A percentile compares a stretch with the other conserved stretches of the same genome.
These are phyloP conservation scores for Pseudonectria foliicola DNA, from an alignment of 2,329 filamentous ascomycete genomes.

Conservation along the genomic window DNA sequence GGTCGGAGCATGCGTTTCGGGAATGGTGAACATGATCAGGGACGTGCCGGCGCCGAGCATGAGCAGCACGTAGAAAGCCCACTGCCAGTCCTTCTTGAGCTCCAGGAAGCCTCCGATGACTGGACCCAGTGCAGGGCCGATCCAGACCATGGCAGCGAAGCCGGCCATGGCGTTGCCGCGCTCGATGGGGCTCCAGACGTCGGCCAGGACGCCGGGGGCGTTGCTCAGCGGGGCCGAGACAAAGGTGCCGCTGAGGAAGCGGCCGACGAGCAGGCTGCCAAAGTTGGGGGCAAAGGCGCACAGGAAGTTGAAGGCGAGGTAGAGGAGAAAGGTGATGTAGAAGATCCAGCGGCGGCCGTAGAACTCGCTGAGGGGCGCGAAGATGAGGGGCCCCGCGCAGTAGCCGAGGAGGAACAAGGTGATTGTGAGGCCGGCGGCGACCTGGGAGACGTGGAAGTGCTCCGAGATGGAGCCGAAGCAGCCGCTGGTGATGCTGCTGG, in stretches of 20 bases:
- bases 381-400: conserved; percentile 50
- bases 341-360: conserved; percentile 49
- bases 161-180: conserved; percentile 47
- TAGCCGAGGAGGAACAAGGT: conserved; percentile 51
- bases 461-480: conserved; percentile 24
- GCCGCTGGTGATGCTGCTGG: conserved; percentile 28
- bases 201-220: conserved; percentile 44
- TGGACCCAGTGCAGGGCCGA: conserved; percentile 46
- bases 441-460: conserved; percentile 38
- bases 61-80: conserved; percentile 43
- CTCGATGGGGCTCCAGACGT: conserved; percentile 46
- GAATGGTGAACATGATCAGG: conserved; percentile 48
- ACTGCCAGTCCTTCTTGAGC: conserved; percentile 47
- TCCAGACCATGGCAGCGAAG: conserved; percentile 46
- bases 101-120: conserved; percentile 51
- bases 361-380: conserved; percentile 51
- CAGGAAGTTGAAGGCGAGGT: conserved; percentile 44
- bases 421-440: conserved; percentile 42
- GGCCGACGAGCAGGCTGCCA: conserved; percentile 42
- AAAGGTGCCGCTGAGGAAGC: conserved; percentile 50
- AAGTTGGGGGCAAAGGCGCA: conserved; percentile 51
- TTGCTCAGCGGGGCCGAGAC: conserved; percentile 44
- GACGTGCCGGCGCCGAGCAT: conserved; percentile 33
- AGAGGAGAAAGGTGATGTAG: conserved; percentile 40
- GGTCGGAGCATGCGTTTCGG: conserved; percentile 46